Evolutionary conservation across 495 filamentous ascomycete genomes (phyloP).

Genomic region (Penicillium malachiteum): DNA sequence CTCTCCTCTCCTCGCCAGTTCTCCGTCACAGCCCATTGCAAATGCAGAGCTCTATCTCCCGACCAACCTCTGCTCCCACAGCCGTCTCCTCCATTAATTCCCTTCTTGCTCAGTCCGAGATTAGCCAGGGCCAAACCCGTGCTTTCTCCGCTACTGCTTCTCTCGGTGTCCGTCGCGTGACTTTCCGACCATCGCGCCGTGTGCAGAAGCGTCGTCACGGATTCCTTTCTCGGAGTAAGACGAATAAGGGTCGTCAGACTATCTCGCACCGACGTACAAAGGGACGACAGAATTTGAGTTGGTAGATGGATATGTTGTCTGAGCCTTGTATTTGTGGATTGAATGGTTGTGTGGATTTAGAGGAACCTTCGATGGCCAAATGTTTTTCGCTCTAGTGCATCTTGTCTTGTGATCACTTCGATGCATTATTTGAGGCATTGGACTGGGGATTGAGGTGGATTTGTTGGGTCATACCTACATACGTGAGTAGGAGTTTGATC

Average conservation of each 20-base stretch:
- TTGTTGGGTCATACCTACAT: too few species aligned
- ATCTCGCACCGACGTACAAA: slow-evolving; percentile 58
- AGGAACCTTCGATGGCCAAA: too few species aligned
- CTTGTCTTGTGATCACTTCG: too few species aligned
- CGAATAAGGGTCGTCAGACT: slow-evolving; percentile 55
- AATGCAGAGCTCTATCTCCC: slow-evolving; percentile 26
- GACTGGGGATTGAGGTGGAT: neutral
- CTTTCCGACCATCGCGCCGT: slow-evolving; percentile 64
- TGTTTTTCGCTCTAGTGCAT: too few species aligned
- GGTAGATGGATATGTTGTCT: slow-evolving; percentile 26
- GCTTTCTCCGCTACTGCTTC: slow-evolving; percentile 43
- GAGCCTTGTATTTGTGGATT: neutral
- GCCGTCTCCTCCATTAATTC: slow-evolving; percentile 24
- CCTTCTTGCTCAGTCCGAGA: slow-evolving; percentile 23
- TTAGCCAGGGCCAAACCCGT: slow-evolving; percentile 23
- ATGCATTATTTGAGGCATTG: neutral
- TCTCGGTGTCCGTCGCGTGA: slow-evolving; percentile 56
- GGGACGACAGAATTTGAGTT: slow-evolving; percentile 61
- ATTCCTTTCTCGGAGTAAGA: slow-evolving; percentile 59
- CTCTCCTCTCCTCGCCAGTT: slow-evolving; percentile 29
- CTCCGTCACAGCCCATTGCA: slow-evolving; percentile 24
- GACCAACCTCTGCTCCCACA: slow-evolving; percentile 10
- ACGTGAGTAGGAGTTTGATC: neutral
- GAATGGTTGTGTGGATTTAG: too few species aligned
- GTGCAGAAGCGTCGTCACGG: slow-evolving; percentile 72